Percentiles rank a stretch among this genome's conserved stretches.
Evolutionary conservation across 768 basidiomycete species (phyloP).

Genomic region (Naganishia onofrii): DNA sequence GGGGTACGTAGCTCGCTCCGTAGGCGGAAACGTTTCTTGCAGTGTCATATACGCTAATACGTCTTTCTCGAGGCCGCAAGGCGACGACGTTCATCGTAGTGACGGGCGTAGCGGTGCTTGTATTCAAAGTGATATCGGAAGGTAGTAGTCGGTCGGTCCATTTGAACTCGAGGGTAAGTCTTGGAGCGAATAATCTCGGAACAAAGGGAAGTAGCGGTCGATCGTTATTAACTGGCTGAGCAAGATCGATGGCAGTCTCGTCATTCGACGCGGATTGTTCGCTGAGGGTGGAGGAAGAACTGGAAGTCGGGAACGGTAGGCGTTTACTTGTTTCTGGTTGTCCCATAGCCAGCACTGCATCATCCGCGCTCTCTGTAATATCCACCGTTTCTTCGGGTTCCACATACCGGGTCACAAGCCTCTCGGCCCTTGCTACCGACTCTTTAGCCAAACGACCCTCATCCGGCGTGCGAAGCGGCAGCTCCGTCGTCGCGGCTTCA

Average conservation of each 20-base stretch:
- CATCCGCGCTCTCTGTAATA: no score
- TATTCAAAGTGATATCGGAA: not conserved
- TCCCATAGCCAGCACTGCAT: no score
- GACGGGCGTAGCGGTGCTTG: not conserved
- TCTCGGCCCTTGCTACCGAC: not conserved
- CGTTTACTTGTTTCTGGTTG: not conserved
- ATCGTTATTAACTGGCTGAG: not conserved
- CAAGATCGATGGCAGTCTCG: not conserved
- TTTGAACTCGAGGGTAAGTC: slow-evolving; percentile 9
- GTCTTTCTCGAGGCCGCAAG: not conserved
- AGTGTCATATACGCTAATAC: not conserved
- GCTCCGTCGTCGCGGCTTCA: not conserved
- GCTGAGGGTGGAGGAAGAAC: not conserved
- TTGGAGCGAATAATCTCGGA: slow-evolving; percentile 11
- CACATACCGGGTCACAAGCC: no score
- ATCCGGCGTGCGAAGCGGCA: not conserved
- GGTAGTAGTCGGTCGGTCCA: slow-evolving; percentile 11
- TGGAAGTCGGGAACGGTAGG: not conserved
- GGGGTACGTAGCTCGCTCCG: slow-evolving; percentile 7
- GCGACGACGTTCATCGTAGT: not conserved
- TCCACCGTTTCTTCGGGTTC: no score
- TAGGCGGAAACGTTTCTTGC: not conserved
- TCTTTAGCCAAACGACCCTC: not conserved
- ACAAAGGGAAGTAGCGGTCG: slow-evolving; percentile 14
- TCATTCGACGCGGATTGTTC: not conserved